These are phyloP conservation scores for Pseudogymnoascus verrucosus DNA, from an alignment of 2,329 filamentous ascomycete species.

Conservation along the genomic window DNA sequence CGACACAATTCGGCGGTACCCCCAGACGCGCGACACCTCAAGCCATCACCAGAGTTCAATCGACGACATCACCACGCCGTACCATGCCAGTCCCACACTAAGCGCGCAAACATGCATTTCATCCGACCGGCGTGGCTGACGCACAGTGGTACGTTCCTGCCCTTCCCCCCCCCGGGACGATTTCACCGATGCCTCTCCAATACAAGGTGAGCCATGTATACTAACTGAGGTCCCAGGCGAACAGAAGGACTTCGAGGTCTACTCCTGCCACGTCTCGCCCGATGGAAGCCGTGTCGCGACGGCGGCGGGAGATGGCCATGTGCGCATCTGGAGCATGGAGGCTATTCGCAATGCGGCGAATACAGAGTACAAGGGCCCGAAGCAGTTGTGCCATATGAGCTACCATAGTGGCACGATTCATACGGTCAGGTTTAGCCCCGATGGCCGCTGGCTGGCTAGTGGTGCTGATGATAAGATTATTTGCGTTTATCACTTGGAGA, in stretches of 20 bases:
- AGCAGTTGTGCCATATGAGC: conserved; percentile 95
- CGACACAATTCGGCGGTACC: not conserved
- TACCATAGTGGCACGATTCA: conserved; percentile 97
- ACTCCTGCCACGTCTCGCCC: conserved; percentile 94
- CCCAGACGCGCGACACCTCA: not conserved
- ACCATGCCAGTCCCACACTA: not conserved
- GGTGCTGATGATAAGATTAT: conserved; percentile 99
- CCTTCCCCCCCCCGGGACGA: too few species aligned
- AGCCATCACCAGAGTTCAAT: not conserved
- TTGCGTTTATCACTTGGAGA: conserved; percentile 88
- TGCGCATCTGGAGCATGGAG: conserved; percentile 96
- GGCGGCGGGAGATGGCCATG: conserved; percentile 93
- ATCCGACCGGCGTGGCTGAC: conserved; percentile 95
- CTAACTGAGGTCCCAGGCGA: not conserved
- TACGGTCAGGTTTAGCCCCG: conserved; percentile 92
- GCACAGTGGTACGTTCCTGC: conserved; percentile 62
- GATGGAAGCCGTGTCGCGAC: conserved; percentile 89
- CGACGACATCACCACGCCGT: not conserved
- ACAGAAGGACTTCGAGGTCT: conserved; percentile 94
- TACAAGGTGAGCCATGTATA: not conserved
- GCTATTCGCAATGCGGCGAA: conserved; percentile 77
- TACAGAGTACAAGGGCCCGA: conserved; percentile 64
- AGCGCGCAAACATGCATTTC: conserved; percentile 56
- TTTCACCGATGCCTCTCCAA: not conserved
- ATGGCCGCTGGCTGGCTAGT: conserved; percentile 89